Evolutionary conservation across 805 yeast genomes (phyloP), one percentile per base, ranked within the genome.

Genomic region (Saccharomycopsis malanga): DNA sequence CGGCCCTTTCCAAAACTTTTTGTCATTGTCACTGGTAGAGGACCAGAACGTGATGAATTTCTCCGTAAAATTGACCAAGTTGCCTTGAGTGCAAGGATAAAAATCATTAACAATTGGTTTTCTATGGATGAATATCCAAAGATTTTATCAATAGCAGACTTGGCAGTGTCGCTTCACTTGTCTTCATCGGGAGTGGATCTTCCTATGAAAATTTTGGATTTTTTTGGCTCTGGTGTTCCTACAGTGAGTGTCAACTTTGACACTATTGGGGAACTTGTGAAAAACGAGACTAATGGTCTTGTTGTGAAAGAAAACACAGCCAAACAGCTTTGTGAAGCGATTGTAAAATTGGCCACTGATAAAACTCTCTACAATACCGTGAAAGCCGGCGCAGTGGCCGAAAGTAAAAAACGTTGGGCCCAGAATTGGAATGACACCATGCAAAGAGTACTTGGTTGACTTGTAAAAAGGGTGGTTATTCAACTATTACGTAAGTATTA

Each of bases 171-270:
- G 1, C 67, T 93, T 52, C 99, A 93, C 63, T 76, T 81, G 3
- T 89, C 98, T 0, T 83, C 95, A 39, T 84, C 95, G 39, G 98
- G 99, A 0, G 71, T 85, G 48, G 99, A 93, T 59, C 71, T 93
- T 49, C 99, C 99, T 1, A 93, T 93, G 99, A 93, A 93, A 63
- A 85, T 93, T 30, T 82, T 91, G 4, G 99, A 93, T 59, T 79
- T 91, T 75, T 89, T 91, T 69, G 98, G 98, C 0, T 85, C 93
- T 54, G 98, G 98, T 0, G 68, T 93, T 10, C 99, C 98, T 1
- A 97, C 88, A 0, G 69, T 89, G 2, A 77, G 96, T 0, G 68
- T 89, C 49, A 68, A 72, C 32, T 93, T 87, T 61, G 78, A 83
- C 0, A 91, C 95, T 1, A 72, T 91, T 12, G 68, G 69, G 4